Base-by-base conservation (phyloP, 2,329 filamentous ascomycete genomes). In the Aspergillus piperis region DNA sequence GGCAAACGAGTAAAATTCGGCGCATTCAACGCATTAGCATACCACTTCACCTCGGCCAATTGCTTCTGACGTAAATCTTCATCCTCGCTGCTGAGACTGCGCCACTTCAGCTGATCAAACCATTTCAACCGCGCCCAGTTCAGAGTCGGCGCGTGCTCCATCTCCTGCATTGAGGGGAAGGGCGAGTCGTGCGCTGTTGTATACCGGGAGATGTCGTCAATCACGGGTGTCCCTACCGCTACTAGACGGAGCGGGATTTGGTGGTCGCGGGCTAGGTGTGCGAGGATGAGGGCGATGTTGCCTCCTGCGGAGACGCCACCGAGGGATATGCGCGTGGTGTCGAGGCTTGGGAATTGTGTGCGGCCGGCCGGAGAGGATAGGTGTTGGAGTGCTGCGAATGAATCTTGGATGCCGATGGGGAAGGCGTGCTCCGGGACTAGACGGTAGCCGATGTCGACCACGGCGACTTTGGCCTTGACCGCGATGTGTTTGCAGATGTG, bases 391-490 rank as follows among this genome's bases (percentile, higher is more conserved):
- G 78, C 79, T 6, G 77, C 78, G 68, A 80, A 83, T 53, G 78
- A 78, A 70, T 85, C 83, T n/a, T 80, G 76, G 17, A 81, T 75
- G 30, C 73, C 75, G 13, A 77, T 76, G n/a, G 83, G 83, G 59
- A 82, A 83, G 5, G 78, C 70, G 62, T 78, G 67, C 67, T 84
- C 82, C 8, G 83, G 83, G 0, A 82, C 79, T 1, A 84, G 76
- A 4, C 82, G 78, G 65, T 84, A 85, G n/a, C 70, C 81, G 10
- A 84, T 78, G 64, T 83, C 80, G 57, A 85, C 74, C 27, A 84
- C 80, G 13, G 74, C 75, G 27, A 81, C 81, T 25, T 73, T 71
- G 21, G 77, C 78, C 49, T 77, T 72, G 27, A 73, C 71, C 68
- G 77, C 81, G 23, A 83, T 73, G 63, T 83, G 80, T 54, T 75